Percentiles rank a stretch among this genome's conserved stretches.
phyloP scores from a whole-genome alignment of 2,329 filamentous ascomycete genomes.

The Colletotrichum nymphaeae region DNA sequence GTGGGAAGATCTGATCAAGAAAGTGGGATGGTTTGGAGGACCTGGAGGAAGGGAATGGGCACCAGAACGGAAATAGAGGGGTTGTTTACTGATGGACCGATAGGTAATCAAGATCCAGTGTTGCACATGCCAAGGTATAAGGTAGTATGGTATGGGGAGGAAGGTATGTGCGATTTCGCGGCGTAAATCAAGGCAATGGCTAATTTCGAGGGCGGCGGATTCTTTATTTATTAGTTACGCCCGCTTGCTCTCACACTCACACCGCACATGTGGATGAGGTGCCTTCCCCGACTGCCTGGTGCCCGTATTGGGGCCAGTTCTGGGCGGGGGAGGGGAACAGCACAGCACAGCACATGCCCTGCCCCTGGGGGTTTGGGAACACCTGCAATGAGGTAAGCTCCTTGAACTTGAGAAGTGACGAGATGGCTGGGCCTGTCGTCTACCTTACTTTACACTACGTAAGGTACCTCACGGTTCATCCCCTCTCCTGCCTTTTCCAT shows the following conservation, averaged over 20 bases:
- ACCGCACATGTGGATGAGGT: background rate
- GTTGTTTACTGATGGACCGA: constrained; percentile 2
- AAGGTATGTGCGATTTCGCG: background rate
- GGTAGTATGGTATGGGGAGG: background rate
- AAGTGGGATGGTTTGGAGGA: background rate
- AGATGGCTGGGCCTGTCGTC: constrained; percentile 17
- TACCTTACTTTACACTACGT: background rate
- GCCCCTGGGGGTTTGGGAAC: background rate
- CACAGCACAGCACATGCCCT: constrained; percentile 11
- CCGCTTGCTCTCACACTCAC: background rate
- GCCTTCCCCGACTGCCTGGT: background rate
- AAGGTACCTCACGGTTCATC: background rate
- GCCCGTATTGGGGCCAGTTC: background rate
- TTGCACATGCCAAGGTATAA: constrained; percentile 21
- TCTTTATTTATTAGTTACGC: constrained; percentile 1
- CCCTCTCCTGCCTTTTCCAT: background rate
- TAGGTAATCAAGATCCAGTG: constrained; percentile 1
- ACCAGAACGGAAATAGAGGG: constrained; percentile 1
- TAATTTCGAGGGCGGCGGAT: background rate
- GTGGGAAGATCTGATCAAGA: background rate
- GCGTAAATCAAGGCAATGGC: background rate
- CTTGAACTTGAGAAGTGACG: constrained; percentile 18
- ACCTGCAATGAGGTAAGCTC: constrained; percentile 14
- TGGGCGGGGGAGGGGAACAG: background rate
- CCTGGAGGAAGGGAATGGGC: background rate